Conservation (phyloP, 495 filamentous ascomycete species). For the Schizothecium vesticola region DNA sequence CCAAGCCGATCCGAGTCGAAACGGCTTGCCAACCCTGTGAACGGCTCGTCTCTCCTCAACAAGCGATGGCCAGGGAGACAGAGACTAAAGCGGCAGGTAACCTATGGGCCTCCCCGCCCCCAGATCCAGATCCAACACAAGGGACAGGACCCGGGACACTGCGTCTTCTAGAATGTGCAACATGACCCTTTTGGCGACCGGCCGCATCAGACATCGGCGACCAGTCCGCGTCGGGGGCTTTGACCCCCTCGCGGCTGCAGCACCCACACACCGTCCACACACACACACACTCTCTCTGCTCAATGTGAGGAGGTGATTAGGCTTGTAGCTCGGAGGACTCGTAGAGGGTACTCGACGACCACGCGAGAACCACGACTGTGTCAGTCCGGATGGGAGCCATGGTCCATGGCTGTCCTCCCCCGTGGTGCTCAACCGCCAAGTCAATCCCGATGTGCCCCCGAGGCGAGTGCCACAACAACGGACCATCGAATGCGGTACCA, state of each 20-base stretch:
- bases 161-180: conserved; percentile 1
- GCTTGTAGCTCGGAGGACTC: neutral
- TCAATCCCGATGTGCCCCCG: neutral
- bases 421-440: neutral
- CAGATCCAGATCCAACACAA: neutral
- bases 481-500: no score
- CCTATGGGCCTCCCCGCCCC: neutral
- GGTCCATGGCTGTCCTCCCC: neutral
- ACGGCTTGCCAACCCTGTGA: neutral
- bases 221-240: neutral
- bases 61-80: neutral
- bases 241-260: neutral
- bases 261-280: conserved; percentile 1
- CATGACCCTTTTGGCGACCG: neutral
- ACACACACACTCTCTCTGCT: neutral
- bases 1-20: neutral
- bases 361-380: neutral
- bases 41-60: neutral
- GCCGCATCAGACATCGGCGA: neutral
- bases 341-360: neutral
- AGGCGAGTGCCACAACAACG: neutral
- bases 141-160: neutral
- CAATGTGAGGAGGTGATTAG: no score
- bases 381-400: neutral
- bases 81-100: neutral